Conservation (phyloP, 495 filamentous ascomycete genomes). For the Penicillium herquei region DNA sequence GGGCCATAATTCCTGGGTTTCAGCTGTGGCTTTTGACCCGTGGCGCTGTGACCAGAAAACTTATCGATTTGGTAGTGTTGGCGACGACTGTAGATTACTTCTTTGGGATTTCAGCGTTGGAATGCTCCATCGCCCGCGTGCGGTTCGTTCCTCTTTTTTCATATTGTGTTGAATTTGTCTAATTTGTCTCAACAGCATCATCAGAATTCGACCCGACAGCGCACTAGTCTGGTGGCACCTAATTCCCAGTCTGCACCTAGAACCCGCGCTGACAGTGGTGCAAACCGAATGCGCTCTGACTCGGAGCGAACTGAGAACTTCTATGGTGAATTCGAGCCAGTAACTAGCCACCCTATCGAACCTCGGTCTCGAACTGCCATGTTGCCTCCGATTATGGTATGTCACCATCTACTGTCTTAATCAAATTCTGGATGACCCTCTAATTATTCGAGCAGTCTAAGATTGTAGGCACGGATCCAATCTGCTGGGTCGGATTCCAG, state of each 20-base stretch:
- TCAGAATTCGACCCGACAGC: constrained; percentile 38
- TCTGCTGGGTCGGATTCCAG: constrained; percentile 87
- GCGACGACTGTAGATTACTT: constrained; percentile 85
- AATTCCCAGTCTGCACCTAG: constrained; percentile 65
- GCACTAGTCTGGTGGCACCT: constrained; percentile 35
- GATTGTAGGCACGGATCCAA: constrained; percentile 77
- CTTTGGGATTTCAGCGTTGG: constrained; percentile 98
- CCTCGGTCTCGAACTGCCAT: constrained; percentile 76
- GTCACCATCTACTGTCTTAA: constrained; percentile 9
- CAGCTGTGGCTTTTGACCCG: constrained; percentile 87
- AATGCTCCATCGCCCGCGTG: constrained; percentile 88
- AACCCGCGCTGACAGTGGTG: constrained; percentile 69
- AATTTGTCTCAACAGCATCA: constrained; percentile 44
- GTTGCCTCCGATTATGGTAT: constrained; percentile 89
- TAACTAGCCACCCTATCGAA: constrained; percentile 73
- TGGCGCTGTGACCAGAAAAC: constrained; percentile 95
- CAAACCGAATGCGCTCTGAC: constrained; percentile 57
- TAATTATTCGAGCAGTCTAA: constrained; percentile 60
- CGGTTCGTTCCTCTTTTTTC: constrained; percentile 46
- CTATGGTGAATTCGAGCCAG: constrained; percentile 45
- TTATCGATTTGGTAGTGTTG: constrained; percentile 93
- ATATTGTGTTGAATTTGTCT: neutral
- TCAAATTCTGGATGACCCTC: neutral
- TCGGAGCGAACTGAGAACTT: constrained; percentile 60
- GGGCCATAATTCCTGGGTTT: constrained; percentile 94